These are phyloP conservation scores for Diaporthe ampelina DNA, from an alignment of 2,329 filamentous ascomycete species.

Conservation along the genomic window DNA sequence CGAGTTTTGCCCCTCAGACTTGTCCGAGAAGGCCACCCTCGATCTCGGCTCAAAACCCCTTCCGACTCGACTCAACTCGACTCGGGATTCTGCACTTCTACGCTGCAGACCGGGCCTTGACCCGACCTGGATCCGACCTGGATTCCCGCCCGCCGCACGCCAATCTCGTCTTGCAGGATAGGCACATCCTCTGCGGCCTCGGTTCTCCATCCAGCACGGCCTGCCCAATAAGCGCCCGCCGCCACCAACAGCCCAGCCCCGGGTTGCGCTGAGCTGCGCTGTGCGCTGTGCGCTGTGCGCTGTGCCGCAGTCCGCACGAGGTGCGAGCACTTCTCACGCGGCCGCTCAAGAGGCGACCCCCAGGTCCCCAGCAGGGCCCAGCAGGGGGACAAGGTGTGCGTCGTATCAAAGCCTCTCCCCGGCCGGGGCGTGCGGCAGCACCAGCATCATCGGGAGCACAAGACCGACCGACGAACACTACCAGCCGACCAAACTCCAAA, in stretches of 20 bases:
- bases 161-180: constrained; percentile 31
- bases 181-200: constrained; percentile 23
- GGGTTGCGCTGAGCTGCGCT: constrained; percentile 15
- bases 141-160: constrained; percentile 8
- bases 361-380: constrained; percentile 3
- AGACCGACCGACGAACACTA: constrained; percentile 21
- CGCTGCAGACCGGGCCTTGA: constrained; percentile 18
- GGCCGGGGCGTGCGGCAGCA: constrained; percentile 25
- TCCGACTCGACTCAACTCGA: background rate
- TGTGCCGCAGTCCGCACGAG: constrained; percentile 32
- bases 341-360: constrained; percentile 25
- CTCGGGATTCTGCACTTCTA: background rate
- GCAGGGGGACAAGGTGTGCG: constrained; percentile 27
- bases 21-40: background rate
- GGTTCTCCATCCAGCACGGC: constrained; percentile 12
- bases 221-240: constrained; percentile 19
- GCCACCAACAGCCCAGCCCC: constrained; percentile 24
- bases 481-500: constrained; percentile 33
- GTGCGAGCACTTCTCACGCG: constrained; percentile 35
- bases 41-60: background rate
- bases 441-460: constrained; percentile 34
- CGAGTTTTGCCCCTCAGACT: constrained; percentile 15
- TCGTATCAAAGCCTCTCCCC: constrained; percentile 28
- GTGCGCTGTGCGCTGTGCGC: constrained; percentile 21
- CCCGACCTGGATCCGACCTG: constrained; percentile 2